phyloP scores from a whole-genome alignment of 768 basidiomycete genomes.

The Rhizopogon vesiculosus region DNA sequence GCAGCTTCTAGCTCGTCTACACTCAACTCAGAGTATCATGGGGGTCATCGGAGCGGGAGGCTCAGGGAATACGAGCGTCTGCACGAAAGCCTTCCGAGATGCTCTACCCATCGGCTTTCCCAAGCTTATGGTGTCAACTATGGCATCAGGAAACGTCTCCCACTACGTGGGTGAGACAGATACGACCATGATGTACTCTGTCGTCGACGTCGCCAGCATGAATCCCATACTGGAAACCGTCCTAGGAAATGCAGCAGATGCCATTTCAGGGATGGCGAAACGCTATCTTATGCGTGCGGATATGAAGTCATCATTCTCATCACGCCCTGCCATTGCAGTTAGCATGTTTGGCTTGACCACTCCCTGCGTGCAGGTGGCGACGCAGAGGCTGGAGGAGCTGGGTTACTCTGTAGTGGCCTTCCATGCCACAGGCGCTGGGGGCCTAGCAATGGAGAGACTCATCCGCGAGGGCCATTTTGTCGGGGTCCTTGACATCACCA shows the following conservation, averaged over 20 bases:
- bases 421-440: conserved; percentile 26
- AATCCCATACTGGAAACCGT: conserved; percentile 18
- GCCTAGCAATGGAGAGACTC: conserved; percentile 25
- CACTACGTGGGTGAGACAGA: conserved; percentile 28
- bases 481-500: conserved; percentile 27
- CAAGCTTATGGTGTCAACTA: conserved; percentile 26
- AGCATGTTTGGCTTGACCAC: conserved; percentile 27
- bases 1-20: conserved; percentile 10
- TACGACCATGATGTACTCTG: conserved; percentile 27
- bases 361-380: conserved; percentile 16
- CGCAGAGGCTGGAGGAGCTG: conserved; percentile 14
- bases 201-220: conserved; percentile 25
- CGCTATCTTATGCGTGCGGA: background rate
- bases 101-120: conserved; percentile 24
- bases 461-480: conserved; percentile 18
- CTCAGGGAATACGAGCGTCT: conserved; percentile 21
- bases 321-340: conserved; percentile 11
- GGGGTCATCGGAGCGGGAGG: conserved; percentile 21
- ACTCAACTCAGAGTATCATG: conserved; percentile 6
- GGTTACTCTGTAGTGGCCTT: conserved; percentile 21
- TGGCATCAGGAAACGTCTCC: conserved; percentile 20
- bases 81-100: conserved; percentile 16
- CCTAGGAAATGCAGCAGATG: conserved; percentile 22
- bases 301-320: background rate
- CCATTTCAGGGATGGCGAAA: conserved; percentile 22